Evolutionary conservation across 177 flowering plant genomes (phyloP), one percentile per base, ranked within the genome.

Genomic region (Vitis hybrid): DNA sequence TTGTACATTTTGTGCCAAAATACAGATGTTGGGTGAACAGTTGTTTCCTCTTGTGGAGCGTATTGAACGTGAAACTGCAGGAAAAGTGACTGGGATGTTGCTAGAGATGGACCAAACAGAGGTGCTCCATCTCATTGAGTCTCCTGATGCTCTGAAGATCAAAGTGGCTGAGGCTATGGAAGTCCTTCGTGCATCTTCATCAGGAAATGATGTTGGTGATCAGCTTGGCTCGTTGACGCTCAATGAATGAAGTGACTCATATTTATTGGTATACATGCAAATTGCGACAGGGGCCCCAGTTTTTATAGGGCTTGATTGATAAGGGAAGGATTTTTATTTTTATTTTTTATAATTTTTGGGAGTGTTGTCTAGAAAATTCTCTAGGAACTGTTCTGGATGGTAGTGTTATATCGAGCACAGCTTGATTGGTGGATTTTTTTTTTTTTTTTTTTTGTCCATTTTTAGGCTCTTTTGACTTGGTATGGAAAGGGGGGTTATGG

Each of bases 41-140:
- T 81, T 92, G 13, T 90, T 70, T 72, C 94, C 93, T 0, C 85
- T 88, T 18, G 97, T 92, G 68, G 82, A 90, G 57, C 79, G 64
- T 3, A 21, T 90, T 15, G 86, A 85, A 65, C 90, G 67, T 2
- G 82, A 81, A 0, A 32, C 73, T 73, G 86, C 82, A 1, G 84
- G 81, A 6, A 92, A 87, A 78, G 88, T 92, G 54, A 92, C 97
- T 9, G 94, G 93, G 8, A 88, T 90, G 94, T 63, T 90, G 64
- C 76, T 90, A 65, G 94, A 91, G 82, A 88, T 91, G 94, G 93
- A 91, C 67, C 89, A 86, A 67, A 77, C 85, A 10, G 92, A 88
- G 81, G 90, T 90, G 15, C 87, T 92, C 7, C 91, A 90, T 70
- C 87, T 88, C 24, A 79, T 92, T 7, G 93, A 90, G 70, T 81